Evolutionary conservation across 768 basidiomycete genomes (phyloP).

Genomic region (Rhodotorula kratochvilovae): DNA sequence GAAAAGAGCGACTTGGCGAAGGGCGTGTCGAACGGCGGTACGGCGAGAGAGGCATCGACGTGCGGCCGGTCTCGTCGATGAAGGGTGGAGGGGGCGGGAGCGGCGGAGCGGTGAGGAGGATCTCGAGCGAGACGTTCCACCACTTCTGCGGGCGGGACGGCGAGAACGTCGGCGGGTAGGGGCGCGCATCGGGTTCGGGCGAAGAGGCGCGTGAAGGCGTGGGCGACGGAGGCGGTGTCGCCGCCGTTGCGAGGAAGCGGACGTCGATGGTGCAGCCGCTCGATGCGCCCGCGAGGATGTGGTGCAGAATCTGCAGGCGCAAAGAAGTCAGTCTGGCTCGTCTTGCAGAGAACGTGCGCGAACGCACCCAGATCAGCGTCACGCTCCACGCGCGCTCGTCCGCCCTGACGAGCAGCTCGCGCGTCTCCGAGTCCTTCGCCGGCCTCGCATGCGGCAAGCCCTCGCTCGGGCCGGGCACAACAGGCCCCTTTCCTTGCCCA

Average conservation of each 20-base stretch:
- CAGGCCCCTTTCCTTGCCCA: background rate
- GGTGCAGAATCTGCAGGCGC: conserved; percentile 19
- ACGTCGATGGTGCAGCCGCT: conserved; percentile 31
- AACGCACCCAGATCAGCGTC: conserved; percentile 32
- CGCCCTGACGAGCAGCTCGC: conserved; percentile 32
- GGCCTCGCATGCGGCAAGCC: background rate
- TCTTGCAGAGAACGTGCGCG: too few relatives aligned
- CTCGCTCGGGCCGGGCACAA: background rate
- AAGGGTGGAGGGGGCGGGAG: conserved; percentile 2
- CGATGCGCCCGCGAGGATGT: conserved; percentile 29
- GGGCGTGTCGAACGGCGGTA: conserved; percentile 16
- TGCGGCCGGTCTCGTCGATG: background rate
- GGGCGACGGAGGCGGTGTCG: background rate
- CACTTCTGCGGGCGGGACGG: conserved; percentile 10
- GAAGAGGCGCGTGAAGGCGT: background rate
- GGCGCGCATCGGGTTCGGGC: background rate
- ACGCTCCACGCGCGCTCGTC: conserved; percentile 39
- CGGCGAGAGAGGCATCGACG: background rate
- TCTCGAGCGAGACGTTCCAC: conserved; percentile 37
- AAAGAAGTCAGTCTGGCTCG: too few relatives aligned
- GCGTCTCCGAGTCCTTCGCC: conserved; percentile 16
- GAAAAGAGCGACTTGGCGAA: conserved; percentile 25
- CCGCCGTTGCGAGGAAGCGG: conserved; percentile 30
- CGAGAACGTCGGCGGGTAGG: background rate
- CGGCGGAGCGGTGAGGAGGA: background rate